phyloP scores from a whole-genome alignment of 2,329 filamentous ascomycete genomes.

The Magnaporthales sp. region DNA sequence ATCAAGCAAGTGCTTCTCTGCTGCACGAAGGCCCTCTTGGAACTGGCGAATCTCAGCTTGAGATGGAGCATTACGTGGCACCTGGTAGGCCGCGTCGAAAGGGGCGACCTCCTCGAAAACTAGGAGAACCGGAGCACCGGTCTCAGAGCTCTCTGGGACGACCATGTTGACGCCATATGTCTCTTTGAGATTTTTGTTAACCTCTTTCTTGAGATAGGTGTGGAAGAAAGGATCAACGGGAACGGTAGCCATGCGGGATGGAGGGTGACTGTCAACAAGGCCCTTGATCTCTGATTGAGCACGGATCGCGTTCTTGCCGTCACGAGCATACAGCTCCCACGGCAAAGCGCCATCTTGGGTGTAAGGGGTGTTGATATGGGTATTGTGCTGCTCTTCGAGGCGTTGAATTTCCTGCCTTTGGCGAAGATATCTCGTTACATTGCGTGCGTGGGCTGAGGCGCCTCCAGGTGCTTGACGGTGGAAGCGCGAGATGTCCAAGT shows the following conservation, averaged over 20 bases:
- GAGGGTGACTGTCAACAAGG: slow-evolving; percentile 66
- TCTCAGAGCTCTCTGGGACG: slow-evolving; percentile 55
- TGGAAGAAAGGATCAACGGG: slow-evolving; percentile 74
- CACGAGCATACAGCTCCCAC: slow-evolving; percentile 83
- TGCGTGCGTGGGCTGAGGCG: slow-evolving; percentile 69
- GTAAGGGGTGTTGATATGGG: slow-evolving; percentile 78
- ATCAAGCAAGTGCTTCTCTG: slow-evolving; percentile 46
- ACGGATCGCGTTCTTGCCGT: slow-evolving; percentile 73
- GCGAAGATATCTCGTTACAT: slow-evolving; percentile 80
- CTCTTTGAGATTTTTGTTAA: slow-evolving; percentile 54
- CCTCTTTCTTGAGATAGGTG: slow-evolving; percentile 57
- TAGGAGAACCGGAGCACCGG: slow-evolving; percentile 55
- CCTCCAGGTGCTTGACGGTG: slow-evolving; percentile 67
- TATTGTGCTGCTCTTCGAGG: slow-evolving; percentile 70
- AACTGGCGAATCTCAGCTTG: slow-evolving; percentile 43
- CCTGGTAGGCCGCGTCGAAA: slow-evolving; percentile 36
- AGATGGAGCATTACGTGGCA: slow-evolving; percentile 45
- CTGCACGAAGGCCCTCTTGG: slow-evolving; percentile 45
- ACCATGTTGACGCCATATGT: slow-evolving; percentile 67
- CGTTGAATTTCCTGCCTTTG: slow-evolving; percentile 74
- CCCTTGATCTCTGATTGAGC: slow-evolving; percentile 68
- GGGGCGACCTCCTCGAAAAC: slow-evolving; percentile 47
- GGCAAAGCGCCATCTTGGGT: slow-evolving; percentile 60
- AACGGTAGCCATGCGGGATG: slow-evolving; percentile 58
- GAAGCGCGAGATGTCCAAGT: slow-evolving; percentile 73